Conservation (phyloP, 2,329 filamentous ascomycete species). For the Coniosporium tulheliwenetii region DNA sequence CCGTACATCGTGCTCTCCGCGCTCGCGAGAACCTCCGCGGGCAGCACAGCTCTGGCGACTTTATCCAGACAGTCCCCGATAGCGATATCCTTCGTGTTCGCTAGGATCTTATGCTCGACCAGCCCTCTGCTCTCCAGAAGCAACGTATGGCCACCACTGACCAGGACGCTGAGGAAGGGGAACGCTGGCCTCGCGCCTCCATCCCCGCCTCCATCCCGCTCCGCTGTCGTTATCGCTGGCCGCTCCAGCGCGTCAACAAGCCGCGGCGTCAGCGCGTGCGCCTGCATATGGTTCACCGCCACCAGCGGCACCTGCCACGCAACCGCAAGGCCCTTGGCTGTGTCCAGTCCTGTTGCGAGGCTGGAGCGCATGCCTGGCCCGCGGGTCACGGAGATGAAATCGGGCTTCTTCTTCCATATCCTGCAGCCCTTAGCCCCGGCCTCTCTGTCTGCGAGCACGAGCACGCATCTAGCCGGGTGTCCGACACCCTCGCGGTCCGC, state of each 20-base stretch:
- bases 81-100: slow-evolving; percentile 63
- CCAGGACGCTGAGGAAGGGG: slow-evolving; percentile 76
- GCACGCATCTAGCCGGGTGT: not conserved
- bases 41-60: slow-evolving; percentile 61
- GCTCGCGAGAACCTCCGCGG: slow-evolving; percentile 36
- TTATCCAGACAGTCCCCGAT: slow-evolving; percentile 86
- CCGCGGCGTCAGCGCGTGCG: slow-evolving; percentile 77
- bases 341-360: slow-evolving; percentile 62
- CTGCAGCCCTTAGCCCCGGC: not conserved
- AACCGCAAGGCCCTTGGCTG: slow-evolving; percentile 72
- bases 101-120: slow-evolving; percentile 57
- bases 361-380: slow-evolving; percentile 80
- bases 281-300: slow-evolving; percentile 94
- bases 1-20: slow-evolving; percentile 63
- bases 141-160: slow-evolving; percentile 84
- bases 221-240: not conserved
- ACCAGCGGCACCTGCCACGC: slow-evolving; percentile 74
- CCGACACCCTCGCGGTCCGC: not conserved
- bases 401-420: slow-evolving; percentile 34
- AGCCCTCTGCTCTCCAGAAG: slow-evolving; percentile 60
- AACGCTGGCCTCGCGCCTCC: slow-evolving; percentile 37
- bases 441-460: not conserved
- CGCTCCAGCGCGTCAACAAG: slow-evolving; percentile 48
- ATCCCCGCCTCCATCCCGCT: slow-evolving; percentile 1
- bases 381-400: slow-evolving; percentile 79